phyloP scores from a whole-genome alignment of 257 asterid genomes.

The Galeopsis tetrahit region DNA sequence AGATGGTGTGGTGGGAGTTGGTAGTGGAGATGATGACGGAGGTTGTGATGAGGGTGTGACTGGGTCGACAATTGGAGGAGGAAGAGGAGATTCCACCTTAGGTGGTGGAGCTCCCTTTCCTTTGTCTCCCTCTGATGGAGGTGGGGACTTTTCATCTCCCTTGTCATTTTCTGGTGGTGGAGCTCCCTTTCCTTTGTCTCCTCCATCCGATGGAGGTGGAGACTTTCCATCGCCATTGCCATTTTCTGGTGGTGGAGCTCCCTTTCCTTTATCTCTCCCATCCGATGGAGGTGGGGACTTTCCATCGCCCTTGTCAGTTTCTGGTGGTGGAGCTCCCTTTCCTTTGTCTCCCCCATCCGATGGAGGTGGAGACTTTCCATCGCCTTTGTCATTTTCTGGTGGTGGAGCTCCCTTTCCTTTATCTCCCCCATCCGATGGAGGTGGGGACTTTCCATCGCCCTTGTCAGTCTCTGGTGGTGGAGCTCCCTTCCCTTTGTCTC shows the following conservation, averaged over 20 bases:
- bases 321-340: background rate
- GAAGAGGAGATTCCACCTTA: background rate
- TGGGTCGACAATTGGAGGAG: background rate
- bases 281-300: too few species aligned
- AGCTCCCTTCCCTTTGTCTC: background rate
- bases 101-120: background rate
- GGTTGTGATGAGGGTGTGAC: background rate
- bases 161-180: constrained; percentile 3
- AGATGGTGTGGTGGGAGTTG: background rate
- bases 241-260: background rate
- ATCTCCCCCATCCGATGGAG: too few species aligned
- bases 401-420: too few species aligned
- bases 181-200: constrained; percentile 9
- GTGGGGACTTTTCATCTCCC: constrained; percentile 22
- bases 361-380: constrained; percentile 26
- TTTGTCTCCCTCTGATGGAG: constrained; percentile 13
- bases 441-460: too few species aligned
- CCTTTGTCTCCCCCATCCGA: background rate
- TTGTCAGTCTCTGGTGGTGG: background rate
- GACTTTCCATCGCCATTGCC: constrained; percentile 15
- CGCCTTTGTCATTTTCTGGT: background rate
- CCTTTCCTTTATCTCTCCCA: background rate
- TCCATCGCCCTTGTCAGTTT: background rate
- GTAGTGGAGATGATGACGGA: background rate
- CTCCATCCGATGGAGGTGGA: background rate